Evolutionary conservation across 164 flowering plant species (phyloP).

Genomic region (Houttuynia cordata): DNA sequence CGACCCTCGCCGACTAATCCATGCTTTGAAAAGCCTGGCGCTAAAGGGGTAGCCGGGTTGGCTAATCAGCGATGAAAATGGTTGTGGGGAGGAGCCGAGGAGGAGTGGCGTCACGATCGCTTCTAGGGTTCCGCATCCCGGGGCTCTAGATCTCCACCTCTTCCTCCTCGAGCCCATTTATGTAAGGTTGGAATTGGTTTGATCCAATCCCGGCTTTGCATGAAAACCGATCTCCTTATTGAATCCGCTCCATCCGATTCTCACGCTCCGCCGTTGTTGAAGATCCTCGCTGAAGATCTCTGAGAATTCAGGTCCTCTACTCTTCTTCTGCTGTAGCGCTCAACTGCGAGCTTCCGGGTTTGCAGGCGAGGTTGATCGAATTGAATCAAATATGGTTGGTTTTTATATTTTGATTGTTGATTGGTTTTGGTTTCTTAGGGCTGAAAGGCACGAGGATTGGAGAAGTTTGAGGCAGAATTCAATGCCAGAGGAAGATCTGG

Average conservation of each 20-base stretch:
- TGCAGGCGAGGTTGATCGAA: no score
- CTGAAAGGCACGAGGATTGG: not conserved
- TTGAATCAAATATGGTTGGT: no score
- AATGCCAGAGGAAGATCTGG: not conserved
- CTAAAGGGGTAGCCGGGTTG: no score
- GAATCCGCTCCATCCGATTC: not conserved
- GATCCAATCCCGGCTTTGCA: not conserved
- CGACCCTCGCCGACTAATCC: no score
- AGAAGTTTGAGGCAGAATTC: not conserved
- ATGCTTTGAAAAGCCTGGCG: no score
- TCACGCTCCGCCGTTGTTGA: not conserved
- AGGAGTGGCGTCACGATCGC: not conserved
- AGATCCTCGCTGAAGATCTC: not conserved
- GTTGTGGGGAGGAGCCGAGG: not conserved
- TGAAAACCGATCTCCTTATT: no score
- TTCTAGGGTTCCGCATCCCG: not conserved
- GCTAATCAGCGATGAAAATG: no score
- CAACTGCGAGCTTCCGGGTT: not conserved
- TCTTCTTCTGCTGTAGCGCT: not conserved
- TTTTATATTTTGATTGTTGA: not conserved
- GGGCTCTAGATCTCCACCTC: not conserved
- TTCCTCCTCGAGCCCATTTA: not conserved
- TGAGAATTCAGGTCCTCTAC: no score
- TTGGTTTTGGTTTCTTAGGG: not conserved
- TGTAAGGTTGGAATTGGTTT: no score